phyloP scores from a whole-genome alignment of 768 basidiomycete genomes.

The Serpula lacrymans region DNA sequence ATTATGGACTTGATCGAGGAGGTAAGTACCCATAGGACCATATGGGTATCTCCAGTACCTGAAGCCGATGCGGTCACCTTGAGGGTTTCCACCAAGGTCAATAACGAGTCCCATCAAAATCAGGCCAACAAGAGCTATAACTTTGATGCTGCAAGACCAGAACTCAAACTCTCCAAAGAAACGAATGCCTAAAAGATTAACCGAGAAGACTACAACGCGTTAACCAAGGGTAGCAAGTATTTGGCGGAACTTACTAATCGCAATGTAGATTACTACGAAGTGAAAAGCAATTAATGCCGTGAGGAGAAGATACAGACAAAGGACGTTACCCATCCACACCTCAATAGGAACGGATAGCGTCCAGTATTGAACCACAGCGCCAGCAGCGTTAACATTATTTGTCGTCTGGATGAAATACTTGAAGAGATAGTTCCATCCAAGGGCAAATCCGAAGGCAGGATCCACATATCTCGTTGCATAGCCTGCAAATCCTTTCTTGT shows the following conservation, averaged over 20 bases:
- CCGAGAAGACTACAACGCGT: conserved; percentile 38
- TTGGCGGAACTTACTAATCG: conserved; percentile 42
- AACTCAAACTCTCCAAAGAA: conserved; percentile 60
- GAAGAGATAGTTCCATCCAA: conserved; percentile 46
- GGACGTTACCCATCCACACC: conserved; percentile 56
- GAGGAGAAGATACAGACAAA: neutral
- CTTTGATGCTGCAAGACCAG: conserved; percentile 46
- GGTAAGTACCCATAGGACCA: conserved; percentile 20
- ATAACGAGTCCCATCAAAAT: conserved; percentile 48
- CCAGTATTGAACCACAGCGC: conserved; percentile 51
- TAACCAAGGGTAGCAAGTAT: too few relatives aligned
- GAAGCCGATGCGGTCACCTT: conserved; percentile 41
- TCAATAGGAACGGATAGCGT: conserved; percentile 39
- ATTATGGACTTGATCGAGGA: conserved; percentile 28
- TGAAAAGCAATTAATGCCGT: conserved; percentile 6
- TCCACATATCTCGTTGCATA: conserved; percentile 66
- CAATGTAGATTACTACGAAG: conserved; percentile 54
- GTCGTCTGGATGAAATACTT: conserved; percentile 65
- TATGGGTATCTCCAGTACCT: conserved; percentile 38
- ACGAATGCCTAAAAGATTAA: conserved; percentile 61
- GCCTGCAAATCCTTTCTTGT: conserved; percentile 56
- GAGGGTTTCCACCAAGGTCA: conserved; percentile 49
- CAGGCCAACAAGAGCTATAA: conserved; percentile 38
- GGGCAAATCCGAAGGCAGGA: conserved; percentile 63
- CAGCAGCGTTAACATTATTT: conserved; percentile 63